Base-by-base conservation (phyloP, 192 early-diverging fungal genomes). In the Umbelopsis ramanniana region DNA sequence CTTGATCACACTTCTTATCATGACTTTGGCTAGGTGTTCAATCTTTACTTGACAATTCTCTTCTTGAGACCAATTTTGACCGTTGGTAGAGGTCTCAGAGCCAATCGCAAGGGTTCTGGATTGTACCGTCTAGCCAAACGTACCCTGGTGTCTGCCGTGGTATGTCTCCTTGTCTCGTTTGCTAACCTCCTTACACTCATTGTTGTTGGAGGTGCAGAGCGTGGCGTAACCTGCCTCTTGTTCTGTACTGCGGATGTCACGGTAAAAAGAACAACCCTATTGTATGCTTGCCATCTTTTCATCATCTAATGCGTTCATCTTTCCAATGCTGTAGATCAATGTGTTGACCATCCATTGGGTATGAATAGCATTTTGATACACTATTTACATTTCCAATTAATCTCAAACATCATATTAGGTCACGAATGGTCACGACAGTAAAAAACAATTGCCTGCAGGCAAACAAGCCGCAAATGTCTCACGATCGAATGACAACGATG, bases 231-330 rank as follows among this genome's bases (percentile, higher is more conserved):
- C 9, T 86, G 85, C 63, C 52, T 86, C 9, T 78, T 81, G 8
- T 79, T 73, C 12, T 86, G 85, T 53, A 86, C 81, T 0, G 63
- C 82, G 0, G 85, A 86, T 74, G 85, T 86, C 15, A 86, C 85
- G 1, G 55, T 84, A 37, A 82, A 80, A 10, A 14, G 70, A 38
- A 15, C 48, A 29, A 29, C 1, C 29, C 29, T 29, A 29, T 29
- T 29, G 1, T 29, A n/a, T n/a, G n/a, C 29, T 1, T 43, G 1
- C 6, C 2, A 22, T 54, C 53, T 3, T 10, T 54, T 22, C 23
- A 54, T 54, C 53, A 26, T n/a, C 57, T 63, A 63, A 63, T n/a
- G 8, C 17, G 1, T 29, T 37, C 19, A 0, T 63, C 33, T 26
- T 9, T 24, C 1, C 19, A 54, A 22, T 29, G 29, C 26, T 24